phyloP scores from a whole-genome alignment of 164 flowering plant species.

The Tinospora cordifolia region DNA sequence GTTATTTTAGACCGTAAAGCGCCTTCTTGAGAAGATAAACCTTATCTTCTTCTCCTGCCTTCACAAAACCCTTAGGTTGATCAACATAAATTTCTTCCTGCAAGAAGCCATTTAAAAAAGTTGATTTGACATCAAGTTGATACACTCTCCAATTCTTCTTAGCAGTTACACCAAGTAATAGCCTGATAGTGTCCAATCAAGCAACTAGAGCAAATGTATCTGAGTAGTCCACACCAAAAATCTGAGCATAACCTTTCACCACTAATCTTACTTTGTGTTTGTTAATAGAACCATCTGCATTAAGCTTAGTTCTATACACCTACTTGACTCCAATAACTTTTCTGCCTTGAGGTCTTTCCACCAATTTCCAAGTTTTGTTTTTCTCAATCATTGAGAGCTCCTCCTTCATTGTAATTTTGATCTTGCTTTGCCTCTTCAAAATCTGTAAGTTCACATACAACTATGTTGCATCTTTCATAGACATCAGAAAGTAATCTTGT shows the following conservation, averaged over 20 bases:
- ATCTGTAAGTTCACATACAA: background rate
- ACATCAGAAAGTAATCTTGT: background rate
- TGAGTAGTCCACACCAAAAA: background rate
- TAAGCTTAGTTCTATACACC: background rate
- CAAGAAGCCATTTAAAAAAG: background rate
- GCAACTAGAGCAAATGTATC: background rate
- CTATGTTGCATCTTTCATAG: background rate
- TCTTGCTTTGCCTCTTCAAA: background rate
- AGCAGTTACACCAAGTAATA: background rate
- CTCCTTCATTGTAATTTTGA: conserved; percentile 3
- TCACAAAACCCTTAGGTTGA: background rate
- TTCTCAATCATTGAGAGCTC: background rate
- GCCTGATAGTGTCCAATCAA: background rate
- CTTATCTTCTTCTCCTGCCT: background rate
- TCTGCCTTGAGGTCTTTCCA: background rate
- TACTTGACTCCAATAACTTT: background rate
- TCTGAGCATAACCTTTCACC: conserved; percentile 1
- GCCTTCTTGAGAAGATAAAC: background rate
- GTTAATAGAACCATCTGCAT: background rate
- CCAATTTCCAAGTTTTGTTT: background rate
- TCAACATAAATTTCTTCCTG: conserved; percentile 5
- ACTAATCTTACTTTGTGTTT: background rate
- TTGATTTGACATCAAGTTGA: background rate
- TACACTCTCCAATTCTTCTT: background rate
- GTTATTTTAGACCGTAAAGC: background rate